These are phyloP conservation scores for Zasmidium cellare DNA, from an alignment of 2,329 filamentous ascomycete species.

Conservation along the genomic window DNA sequence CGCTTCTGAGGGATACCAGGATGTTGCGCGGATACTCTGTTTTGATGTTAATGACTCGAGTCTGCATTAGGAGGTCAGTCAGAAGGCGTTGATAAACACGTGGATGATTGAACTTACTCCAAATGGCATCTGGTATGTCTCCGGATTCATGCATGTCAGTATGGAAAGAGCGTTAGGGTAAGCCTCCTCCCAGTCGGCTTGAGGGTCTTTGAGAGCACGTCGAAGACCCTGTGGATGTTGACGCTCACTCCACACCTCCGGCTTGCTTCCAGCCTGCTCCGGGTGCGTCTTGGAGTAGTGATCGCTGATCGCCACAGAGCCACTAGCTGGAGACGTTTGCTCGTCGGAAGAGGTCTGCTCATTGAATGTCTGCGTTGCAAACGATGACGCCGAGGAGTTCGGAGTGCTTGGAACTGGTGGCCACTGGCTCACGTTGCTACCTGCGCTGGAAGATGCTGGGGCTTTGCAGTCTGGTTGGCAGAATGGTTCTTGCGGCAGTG, in stretches of 20 bases:
- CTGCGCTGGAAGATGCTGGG: not conserved
- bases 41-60: slow-evolving; percentile 33
- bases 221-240: slow-evolving; percentile 13
- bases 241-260: slow-evolving; percentile 20
- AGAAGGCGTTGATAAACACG: not conserved
- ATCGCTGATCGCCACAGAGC: slow-evolving; percentile 15
- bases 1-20: slow-evolving; percentile 17
- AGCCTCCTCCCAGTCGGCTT: slow-evolving; percentile 22
- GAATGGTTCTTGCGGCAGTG: slow-evolving; percentile 14
- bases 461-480: not conserved
- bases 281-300: slow-evolving; percentile 14
- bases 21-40: slow-evolving; percentile 29
- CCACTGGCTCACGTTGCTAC: slow-evolving; percentile 2
- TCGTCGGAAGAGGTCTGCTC: slow-evolving; percentile 1
- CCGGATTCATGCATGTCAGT: slow-evolving; percentile 28
- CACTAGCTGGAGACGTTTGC: slow-evolving; percentile 5
- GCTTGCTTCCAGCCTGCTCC: slow-evolving; percentile 11
- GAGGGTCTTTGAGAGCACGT: slow-evolving; percentile 20
- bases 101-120: slow-evolving; percentile 21
- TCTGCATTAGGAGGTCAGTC: slow-evolving; percentile 22
- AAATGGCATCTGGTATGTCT: slow-evolving; percentile 25
- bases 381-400: slow-evolving; percentile 3
- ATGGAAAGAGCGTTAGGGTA: slow-evolving; percentile 21
- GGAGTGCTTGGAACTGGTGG: not conserved
- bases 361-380: not conserved